Percentiles rank a stretch among this genome's conserved stretches.
phyloP scores from a whole-genome alignment of 257 asterid genomes.

The Oldenlandia corymbosa region DNA sequence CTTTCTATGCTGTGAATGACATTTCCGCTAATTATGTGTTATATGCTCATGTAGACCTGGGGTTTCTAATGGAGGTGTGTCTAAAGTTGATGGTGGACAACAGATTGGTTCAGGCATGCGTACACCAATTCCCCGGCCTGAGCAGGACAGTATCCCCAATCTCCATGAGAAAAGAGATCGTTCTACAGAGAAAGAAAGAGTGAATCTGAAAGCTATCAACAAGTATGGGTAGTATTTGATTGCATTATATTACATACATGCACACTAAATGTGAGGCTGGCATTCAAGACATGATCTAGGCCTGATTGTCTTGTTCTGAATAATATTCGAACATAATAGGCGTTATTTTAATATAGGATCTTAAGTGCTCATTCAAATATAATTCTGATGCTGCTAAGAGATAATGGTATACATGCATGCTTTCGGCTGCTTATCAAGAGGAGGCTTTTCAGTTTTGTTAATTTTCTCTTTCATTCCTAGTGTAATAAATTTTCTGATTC shows the following conservation, averaged over 20 bases:
- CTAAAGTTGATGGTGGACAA: conserved; percentile 54
- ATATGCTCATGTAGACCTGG: conserved; percentile 45
- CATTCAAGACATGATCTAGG: neutral
- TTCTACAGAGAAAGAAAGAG: conserved; percentile 61
- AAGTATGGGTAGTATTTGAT: conserved; percentile 39
- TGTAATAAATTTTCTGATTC: neutral
- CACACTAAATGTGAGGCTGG: neutral
- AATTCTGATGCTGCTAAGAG: neutral
- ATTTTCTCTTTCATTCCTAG: neutral
- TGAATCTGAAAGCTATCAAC: conserved; percentile 59
- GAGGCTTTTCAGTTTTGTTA: neutral
- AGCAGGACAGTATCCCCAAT: conserved; percentile 56
- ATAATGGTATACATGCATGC: neutral
- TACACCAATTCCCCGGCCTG: conserved; percentile 56
- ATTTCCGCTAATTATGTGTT: conserved; percentile 17
- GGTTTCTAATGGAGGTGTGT: conserved; percentile 54
- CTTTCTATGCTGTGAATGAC: neutral
- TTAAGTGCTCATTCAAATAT: neutral
- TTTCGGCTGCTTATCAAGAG: neutral
- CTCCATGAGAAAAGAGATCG: conserved; percentile 77
- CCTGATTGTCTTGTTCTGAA: neutral
- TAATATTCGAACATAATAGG: too few species aligned
- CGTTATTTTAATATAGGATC: too few species aligned
- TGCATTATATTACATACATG: neutral
- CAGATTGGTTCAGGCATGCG: conserved; percentile 64